These are phyloP conservation scores for Phalaenopsis equestris DNA, from an alignment of 106 monocot genomes.

Conservation along the genomic window DNA sequence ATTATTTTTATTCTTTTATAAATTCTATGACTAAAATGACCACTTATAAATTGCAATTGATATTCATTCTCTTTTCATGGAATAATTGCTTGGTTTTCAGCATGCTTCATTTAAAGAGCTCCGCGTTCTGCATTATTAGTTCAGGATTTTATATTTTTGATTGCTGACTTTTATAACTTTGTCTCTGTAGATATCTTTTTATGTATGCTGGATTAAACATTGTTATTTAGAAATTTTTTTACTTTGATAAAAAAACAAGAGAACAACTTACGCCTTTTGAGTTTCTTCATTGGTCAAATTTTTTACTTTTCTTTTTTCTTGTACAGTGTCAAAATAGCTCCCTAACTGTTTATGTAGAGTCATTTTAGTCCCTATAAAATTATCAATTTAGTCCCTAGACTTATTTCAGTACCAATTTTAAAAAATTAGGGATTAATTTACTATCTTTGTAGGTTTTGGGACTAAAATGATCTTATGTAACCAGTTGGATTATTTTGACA, in stretches of 20 bases:
- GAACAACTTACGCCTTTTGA: neutral
- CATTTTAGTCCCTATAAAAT: too few species aligned
- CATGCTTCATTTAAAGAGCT: neutral
- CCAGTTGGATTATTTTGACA: too few species aligned
- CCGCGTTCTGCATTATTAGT: neutral
- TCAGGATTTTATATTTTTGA: neutral
- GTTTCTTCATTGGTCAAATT: neutral
- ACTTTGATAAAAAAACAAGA: neutral
- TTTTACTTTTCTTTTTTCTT: neutral
- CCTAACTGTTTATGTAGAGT: too few species aligned
- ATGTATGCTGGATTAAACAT: neutral
- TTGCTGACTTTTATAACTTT: neutral
- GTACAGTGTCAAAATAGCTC: too few species aligned
- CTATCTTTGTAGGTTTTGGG: too few species aligned
- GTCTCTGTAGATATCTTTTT: neutral
- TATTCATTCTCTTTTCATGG: neutral
- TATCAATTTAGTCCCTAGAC: too few species aligned
- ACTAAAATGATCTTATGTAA: too few species aligned
- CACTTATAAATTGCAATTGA: neutral
- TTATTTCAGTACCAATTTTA: too few species aligned
- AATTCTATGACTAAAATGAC: too few species aligned
- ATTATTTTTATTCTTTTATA: too few species aligned
- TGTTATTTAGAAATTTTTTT: neutral
- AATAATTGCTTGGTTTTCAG: neutral
- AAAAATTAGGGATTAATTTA: too few species aligned